Conservation (phyloP, 1,284 basidiomycete species). For the Cutaneotrichosporon sp. region DNA sequence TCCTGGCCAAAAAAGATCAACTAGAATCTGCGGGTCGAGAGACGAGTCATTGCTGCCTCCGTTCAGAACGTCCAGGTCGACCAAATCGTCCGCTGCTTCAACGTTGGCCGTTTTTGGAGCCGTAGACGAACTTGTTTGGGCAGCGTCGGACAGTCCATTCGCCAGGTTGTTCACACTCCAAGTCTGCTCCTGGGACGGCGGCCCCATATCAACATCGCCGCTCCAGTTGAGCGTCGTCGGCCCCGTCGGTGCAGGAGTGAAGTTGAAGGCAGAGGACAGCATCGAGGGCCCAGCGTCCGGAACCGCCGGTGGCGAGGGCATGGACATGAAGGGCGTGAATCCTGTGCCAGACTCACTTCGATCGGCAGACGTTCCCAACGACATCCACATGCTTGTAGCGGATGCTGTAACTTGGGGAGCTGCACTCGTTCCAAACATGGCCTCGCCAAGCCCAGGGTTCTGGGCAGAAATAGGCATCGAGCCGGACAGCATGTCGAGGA, state of each 20-base stretch:
- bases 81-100: not conserved
- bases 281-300: slow-evolving; percentile 11
- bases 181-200: slow-evolving; percentile 1
- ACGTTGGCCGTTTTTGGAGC: not conserved
- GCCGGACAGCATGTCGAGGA: slow-evolving; percentile 45
- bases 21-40: slow-evolving; percentile 40
- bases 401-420: slow-evolving; percentile 2
- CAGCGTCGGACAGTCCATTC: not conserved
- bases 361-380: slow-evolving; percentile 22
- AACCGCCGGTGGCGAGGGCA: slow-evolving; percentile 14
- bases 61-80: slow-evolving; percentile 7
- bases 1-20: slow-evolving; percentile 52
- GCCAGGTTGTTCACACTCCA: not conserved
- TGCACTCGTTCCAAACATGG: not conserved
- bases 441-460: not conserved
- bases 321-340: slow-evolving; percentile 27
- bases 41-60: slow-evolving; percentile 27
- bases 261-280: slow-evolving; percentile 49
- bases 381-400: slow-evolving; percentile 8
- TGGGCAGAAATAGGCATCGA: slow-evolving; percentile 2
- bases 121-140: not conserved
- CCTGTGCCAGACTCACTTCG: slow-evolving; percentile 22
- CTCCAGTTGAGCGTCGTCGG: slow-evolving; percentile 15
- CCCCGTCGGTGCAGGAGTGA: slow-evolving; percentile 31
- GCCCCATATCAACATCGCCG: slow-evolving; percentile 18